phyloP scores from a whole-genome alignment of 768 basidiomycete species.

The Tephrocybe sp. region DNA sequence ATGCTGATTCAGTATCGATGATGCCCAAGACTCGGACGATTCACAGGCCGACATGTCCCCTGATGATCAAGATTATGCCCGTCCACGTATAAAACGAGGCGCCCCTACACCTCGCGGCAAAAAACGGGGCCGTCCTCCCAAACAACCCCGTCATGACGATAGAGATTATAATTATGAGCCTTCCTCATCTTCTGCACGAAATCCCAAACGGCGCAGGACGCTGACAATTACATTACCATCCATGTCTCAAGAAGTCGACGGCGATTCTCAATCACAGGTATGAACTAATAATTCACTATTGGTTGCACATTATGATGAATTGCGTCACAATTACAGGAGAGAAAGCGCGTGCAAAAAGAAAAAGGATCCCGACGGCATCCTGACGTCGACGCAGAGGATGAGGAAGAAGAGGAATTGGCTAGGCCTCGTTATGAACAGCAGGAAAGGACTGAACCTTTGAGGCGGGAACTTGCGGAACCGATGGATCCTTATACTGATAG shows the following conservation, averaged over 20 bases:
- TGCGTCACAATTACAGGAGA: slow-evolving; percentile 24
- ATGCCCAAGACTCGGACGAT: slow-evolving; percentile 30
- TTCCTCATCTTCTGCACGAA: slow-evolving; percentile 4
- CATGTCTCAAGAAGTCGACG: slow-evolving; percentile 20
- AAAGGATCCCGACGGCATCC: slow-evolving; percentile 29
- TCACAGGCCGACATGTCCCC: slow-evolving; percentile 20
- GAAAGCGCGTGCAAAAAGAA: slow-evolving; percentile 21
- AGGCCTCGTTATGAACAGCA: slow-evolving; percentile 22
- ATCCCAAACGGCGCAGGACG: slow-evolving; percentile 22
- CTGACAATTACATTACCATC: slow-evolving; percentile 9
- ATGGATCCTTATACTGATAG: not conserved
- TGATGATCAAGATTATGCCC: slow-evolving; percentile 34
- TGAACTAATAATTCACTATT: slow-evolving; percentile 1
- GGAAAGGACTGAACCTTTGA: slow-evolving; percentile 25
- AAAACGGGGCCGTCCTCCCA: slow-evolving; percentile 21
- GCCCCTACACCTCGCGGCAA: slow-evolving; percentile 18
- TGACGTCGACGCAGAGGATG: slow-evolving; percentile 29
- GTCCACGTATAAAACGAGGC: slow-evolving; percentile 33
- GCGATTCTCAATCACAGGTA: slow-evolving; percentile 42
- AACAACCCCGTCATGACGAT: not conserved
- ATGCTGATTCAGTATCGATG: slow-evolving; percentile 24
- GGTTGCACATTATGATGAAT: not conserved
- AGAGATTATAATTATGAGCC: slow-evolving; percentile 3
- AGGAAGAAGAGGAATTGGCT: slow-evolving; percentile 22
- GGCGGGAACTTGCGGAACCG: slow-evolving; percentile 19